These are phyloP conservation scores for Aaosphaeria arxii DNA, from an alignment of 2,329 filamentous ascomycete genomes.

Conservation along the genomic window DNA sequence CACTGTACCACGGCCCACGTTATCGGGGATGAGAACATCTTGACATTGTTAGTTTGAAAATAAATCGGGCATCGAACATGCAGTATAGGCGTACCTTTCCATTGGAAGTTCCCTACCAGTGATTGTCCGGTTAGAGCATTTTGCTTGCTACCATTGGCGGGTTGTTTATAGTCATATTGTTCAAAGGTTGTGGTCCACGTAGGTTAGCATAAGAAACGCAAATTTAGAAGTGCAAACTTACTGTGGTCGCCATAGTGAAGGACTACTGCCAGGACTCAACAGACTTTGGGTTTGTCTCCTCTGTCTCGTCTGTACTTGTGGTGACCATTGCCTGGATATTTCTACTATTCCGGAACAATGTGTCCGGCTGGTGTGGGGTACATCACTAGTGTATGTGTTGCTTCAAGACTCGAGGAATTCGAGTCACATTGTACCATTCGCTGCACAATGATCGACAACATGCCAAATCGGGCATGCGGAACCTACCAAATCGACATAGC, in stretches of 20 bases:
- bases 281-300: no score
- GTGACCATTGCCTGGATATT: no score
- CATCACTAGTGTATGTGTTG: no score
- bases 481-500: no score
- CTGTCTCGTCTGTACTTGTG: no score
- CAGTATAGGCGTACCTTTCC: conserved; percentile 1
- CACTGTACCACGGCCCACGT: neutral
- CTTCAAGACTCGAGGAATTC: no score
- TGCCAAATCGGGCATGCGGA: no score
- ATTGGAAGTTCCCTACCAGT: conserved; percentile 1
- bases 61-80: neutral
- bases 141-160: neutral
- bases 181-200: neutral
- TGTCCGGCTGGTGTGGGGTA: no score
- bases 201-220: neutral
- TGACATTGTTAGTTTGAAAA: neutral
- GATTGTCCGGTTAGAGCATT: neutral
- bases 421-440: no score
- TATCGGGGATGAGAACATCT: conserved; percentile 3
- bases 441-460: no score
- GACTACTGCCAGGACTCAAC: no score
- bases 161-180: neutral
- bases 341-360: no score
- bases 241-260: neutral
- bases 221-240: neutral